A percentile compares a stretch with the other conserved stretches of the same genome.
Evolutionary conservation across 352 stramenopile species (phyloP).

Genomic region (Plasmopara muralis): DNA sequence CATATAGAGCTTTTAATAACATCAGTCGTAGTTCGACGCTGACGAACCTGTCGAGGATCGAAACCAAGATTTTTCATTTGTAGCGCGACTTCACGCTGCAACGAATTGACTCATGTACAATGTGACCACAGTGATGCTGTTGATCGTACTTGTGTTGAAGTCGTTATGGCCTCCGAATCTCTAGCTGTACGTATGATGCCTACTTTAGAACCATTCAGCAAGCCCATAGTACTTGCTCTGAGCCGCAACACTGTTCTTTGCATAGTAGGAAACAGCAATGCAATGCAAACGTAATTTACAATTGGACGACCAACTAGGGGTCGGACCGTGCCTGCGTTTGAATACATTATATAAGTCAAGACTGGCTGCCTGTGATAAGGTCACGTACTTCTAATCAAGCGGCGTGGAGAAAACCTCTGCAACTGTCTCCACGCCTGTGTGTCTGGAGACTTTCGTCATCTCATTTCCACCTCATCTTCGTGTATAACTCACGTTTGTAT

Average conservation of each 20-base stretch:
- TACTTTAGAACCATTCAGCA: background rate
- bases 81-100: slow-evolving; percentile 9
- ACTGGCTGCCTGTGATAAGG: slow-evolving; percentile 15
- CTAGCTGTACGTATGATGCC: too few species aligned
- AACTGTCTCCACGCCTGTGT: slow-evolving; percentile 2
- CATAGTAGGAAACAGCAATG: background rate
- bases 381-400: slow-evolving; percentile 12
- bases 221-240: background rate
- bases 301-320: slow-evolving; percentile 22
- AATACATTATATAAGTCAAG: slow-evolving; percentile 23
- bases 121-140: slow-evolving; percentile 8
- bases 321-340: slow-evolving; percentile 17
- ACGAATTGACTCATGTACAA: slow-evolving; percentile 23
- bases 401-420: slow-evolving; percentile 13
- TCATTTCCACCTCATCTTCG: background rate
- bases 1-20: too few species aligned
- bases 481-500: background rate
- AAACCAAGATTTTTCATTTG: slow-evolving; percentile 4
- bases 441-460: slow-evolving; percentile 7
- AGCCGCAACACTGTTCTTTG: background rate
- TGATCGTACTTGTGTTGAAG: background rate
- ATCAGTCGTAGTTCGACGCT: too few species aligned
- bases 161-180: background rate
- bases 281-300: slow-evolving; percentile 3
- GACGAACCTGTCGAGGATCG: slow-evolving; percentile 3